Conservation (phyloP, 805 yeast genomes). For the Crinitomyces ghanaensis region DNA sequence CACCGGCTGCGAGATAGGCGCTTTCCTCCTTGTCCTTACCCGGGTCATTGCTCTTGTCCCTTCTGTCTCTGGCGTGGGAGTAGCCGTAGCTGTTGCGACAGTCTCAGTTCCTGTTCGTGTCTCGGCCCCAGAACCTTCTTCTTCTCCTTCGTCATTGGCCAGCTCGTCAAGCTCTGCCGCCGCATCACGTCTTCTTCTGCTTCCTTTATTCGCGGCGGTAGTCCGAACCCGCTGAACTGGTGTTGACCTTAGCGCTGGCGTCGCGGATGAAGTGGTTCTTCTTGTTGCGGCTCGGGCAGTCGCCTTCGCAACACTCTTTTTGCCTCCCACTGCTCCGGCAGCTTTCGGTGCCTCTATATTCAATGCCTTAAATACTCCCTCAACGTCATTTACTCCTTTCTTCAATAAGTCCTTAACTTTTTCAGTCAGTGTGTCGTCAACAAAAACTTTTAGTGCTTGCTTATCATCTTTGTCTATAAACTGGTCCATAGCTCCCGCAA, state of each 20-base stretch:
- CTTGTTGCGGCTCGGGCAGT: background rate
- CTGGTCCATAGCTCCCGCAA: constrained; percentile 58
- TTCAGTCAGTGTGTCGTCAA: constrained; percentile 22
- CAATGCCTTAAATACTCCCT: constrained; percentile 6
- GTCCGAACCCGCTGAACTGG: background rate
- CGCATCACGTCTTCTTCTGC: no score
- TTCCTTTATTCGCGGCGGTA: background rate
- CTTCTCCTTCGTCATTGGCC: background rate
- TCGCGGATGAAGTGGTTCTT: background rate
- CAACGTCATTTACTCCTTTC: constrained; percentile 12
- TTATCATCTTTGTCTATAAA: constrained; percentile 80
- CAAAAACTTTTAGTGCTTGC: constrained; percentile 41
- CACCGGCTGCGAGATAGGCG: no score
- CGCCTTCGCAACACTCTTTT: background rate
- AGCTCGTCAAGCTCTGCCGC: no score
- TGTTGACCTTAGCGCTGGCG: background rate
- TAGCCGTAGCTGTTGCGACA: background rate
- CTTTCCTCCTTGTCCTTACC: no score
- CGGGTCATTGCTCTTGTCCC: background rate
- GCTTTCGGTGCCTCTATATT: background rate
- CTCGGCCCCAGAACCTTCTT: background rate
- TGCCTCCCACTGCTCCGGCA: background rate
- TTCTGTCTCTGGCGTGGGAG: background rate
- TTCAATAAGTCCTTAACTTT: constrained; percentile 18
- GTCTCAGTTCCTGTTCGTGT: background rate